Evolutionary conservation across 1,284 basidiomycete species (phyloP), one percentile per base, ranked within the genome.

Genomic region (Ceratobasidium sp.): DNA sequence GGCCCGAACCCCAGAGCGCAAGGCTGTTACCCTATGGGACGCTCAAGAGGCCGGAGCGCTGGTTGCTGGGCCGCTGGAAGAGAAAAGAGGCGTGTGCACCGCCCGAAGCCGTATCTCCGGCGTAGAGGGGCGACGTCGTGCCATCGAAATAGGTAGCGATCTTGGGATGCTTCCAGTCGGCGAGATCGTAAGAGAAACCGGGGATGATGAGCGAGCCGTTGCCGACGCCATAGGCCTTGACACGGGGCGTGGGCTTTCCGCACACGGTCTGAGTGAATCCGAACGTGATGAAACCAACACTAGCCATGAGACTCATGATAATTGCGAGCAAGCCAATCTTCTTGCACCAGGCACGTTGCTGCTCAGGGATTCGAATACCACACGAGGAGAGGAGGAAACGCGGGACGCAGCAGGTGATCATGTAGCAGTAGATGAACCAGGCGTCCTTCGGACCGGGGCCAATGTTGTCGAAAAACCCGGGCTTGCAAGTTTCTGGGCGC

Each of bases 181-280:
- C 91, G 80, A 99, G 93, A 84, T 97, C 95, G 86, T 98, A 99
- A 84, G 93, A 93, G 86, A 93, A 94, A 3, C 97, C 98, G 84
- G 99, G 94, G 83, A 98, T 95, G 84, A 98, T 92, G 81, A 98
- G 92, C 13, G 95, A 97, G 55, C 90, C 91, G 55, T 90, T 92
- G 78, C 92, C 91, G 81, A 97, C 93, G 67, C 87, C 86, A 26
- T 95, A 96, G 66, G 93, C 90, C 81, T 93, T 91, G 87, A 91
- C 97, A 20, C 96, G 92, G 75, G 93, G 91, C 42, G 93, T 89
- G 23, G 95, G 94, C 58, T 88, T 93, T 53, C 96, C 95, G 85
- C 97, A 99, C 49, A 99, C 97, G 71, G 93, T 88, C 83, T 97
- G 91, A 3, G 97, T 99, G 88, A 99, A 99, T n/a, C 98, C 97